Evolutionary conservation across 345 rosid genomes (phyloP), one percentile per base, ranked within the genome.

Genomic region (Eucalyptus regnans): DNA sequence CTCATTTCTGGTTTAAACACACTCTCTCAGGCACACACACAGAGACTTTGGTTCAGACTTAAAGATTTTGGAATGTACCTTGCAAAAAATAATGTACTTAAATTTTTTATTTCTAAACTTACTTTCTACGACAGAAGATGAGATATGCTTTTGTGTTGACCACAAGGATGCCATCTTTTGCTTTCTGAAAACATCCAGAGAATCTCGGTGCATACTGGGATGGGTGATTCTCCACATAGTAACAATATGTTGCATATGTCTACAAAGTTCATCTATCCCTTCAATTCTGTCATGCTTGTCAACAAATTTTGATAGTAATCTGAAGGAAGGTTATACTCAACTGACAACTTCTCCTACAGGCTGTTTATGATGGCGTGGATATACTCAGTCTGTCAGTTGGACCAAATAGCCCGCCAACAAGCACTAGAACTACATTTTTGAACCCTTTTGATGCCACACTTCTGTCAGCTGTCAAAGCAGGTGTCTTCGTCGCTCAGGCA

Each of bases 351-450:
- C 33, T 64, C 41, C 76, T 89, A 92, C 96, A 98, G 99, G 99
- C 99, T 91, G 99, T 97, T 92, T 95, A 94, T 91, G 99, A 98
- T 93, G 99, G 99, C 44, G 98, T 98, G 87, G 99, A 98, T 94
- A 97, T 98, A 50, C 94, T 98, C 90, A 98, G 97, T 91, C 97
- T 98, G 88, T 98, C 99, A 27, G 97, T 97, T 50, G 99, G 99
- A 89, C 99, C 99, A 86, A 98, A 96, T 90, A 95, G 99, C 91
- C 99, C 99, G 86, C 97, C 98, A 89, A 93, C 98, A 89, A 94
- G 95, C 37, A 97, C 97, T 17, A 96, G 94, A 92, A 96, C 96
- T 79, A 98, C 99, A 60, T 98, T 91, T 90, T 92, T 97, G 71
- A 98, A 98, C 91, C 99, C 99, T 60, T 98, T 98, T 71, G 99